These are phyloP conservation scores for Chrysanthemum seticuspe DNA, from an alignment of 129 eudicot genomes.

Conservation along the genomic window DNA sequence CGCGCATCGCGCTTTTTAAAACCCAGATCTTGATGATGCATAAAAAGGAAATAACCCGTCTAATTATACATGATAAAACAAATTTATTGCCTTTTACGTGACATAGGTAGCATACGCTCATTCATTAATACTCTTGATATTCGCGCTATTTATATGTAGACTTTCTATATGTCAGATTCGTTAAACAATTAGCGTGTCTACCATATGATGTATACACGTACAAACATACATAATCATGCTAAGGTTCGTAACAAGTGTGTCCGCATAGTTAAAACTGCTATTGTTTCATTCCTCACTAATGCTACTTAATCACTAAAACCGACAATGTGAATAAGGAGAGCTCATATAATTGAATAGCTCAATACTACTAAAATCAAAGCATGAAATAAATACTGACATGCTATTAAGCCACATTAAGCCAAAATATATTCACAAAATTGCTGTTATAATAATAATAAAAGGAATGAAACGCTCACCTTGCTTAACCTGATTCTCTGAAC, in stretches of 20 bases:
- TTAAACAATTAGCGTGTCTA: constrained; percentile 5
- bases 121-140: background rate
- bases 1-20: too few species aligned
- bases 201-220: background rate
- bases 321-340: background rate
- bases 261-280: background rate
- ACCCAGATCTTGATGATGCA: background rate
- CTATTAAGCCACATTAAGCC: background rate
- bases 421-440: constrained; percentile 5
- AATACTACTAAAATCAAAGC: constrained; percentile 1
- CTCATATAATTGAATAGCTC: background rate
- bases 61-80: background rate
- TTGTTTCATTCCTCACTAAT: background rate
- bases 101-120: background rate
- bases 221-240: background rate
- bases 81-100: constrained; percentile 6
- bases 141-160: background rate
- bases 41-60: background rate
- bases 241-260: background rate
- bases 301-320: background rate
- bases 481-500: constrained; percentile 47
- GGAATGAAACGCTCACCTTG: constrained; percentile 49
- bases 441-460: background rate
- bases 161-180: background rate
- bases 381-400: background rate